A percentile compares a stretch with the other conserved stretches of the same genome.
Conservation (phyloP, 495 filamentous ascomycete genomes). For the Xylaria flabelliformis region DNA sequence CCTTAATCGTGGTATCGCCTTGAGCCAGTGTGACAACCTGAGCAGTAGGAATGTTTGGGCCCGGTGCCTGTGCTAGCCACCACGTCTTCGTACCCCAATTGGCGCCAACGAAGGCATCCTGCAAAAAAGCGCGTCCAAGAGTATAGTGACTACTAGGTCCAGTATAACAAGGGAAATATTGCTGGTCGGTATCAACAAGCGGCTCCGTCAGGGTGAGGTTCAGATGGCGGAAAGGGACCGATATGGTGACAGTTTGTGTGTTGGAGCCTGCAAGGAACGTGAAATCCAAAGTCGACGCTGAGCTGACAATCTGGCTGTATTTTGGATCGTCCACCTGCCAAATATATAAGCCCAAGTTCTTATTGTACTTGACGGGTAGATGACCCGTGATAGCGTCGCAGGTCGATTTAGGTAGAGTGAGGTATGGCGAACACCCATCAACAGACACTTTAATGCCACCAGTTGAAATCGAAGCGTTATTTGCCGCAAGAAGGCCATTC, state of each 20-base stretch:
- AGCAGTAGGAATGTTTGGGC: constrained; percentile 43
- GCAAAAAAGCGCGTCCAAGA: constrained; percentile 63
- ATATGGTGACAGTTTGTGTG: constrained; percentile 52
- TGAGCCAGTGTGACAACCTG: constrained; percentile 31
- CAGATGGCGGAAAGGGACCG: constrained; percentile 60
- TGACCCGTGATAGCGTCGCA: constrained; percentile 55
- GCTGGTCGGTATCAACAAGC: constrained; percentile 44
- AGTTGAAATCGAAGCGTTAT: constrained; percentile 38
- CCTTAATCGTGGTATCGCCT: constrained; percentile 33
- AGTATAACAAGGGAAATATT: constrained; percentile 61
- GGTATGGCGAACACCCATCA: constrained; percentile 53
- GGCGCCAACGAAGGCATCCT: constrained; percentile 62
- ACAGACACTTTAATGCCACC: constrained; percentile 40
- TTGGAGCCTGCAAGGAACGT: constrained; percentile 47
- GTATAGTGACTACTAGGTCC: constrained; percentile 37
- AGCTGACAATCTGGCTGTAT: constrained; percentile 53
- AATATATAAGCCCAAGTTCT: constrained; percentile 52
- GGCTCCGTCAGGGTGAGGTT: constrained; percentile 59
- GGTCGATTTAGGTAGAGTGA: constrained; percentile 56
- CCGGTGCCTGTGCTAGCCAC: constrained; percentile 60
- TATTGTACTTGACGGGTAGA: constrained; percentile 54
- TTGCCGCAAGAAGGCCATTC: constrained; percentile 45
- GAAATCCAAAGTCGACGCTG: constrained; percentile 58
- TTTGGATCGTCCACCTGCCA: constrained; percentile 54
- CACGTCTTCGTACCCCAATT: constrained; percentile 55